These are phyloP conservation scores for Ophiostoma quercus DNA, from an alignment of 2,329 filamentous ascomycete species.

Conservation along the genomic window DNA sequence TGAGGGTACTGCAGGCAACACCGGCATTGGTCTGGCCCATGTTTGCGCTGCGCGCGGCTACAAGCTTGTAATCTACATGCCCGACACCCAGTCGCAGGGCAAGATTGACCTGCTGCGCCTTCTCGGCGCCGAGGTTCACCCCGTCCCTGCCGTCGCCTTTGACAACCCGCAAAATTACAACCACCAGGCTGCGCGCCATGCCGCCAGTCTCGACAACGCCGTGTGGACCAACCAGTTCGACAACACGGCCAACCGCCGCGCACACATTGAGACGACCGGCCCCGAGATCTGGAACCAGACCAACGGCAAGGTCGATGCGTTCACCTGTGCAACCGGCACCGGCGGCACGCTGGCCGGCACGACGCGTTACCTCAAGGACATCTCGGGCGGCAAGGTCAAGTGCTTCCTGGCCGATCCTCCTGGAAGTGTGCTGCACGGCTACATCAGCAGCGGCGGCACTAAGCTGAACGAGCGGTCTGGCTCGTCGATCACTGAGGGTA, in stretches of 20 bases:
- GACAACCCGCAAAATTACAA: conserved; percentile 97
- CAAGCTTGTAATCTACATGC: conserved; percentile 98
- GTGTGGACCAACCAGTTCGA: conserved; percentile 99
- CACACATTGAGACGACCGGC: conserved; percentile 93
- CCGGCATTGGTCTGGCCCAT: conserved; percentile 93
- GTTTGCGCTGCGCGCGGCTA: conserved; percentile 91
- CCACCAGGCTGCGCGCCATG: conserved; percentile 86
- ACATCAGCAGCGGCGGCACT: conserved; percentile 73
- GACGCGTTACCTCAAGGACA: conserved; percentile 83
- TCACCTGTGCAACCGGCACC: conserved; percentile 92
- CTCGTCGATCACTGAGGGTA: conserved; percentile 92
- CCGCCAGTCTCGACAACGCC: conserved; percentile 77
- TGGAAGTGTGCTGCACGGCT: conserved; percentile 86
- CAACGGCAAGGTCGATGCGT: conserved; percentile 76
- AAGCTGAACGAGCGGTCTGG: conserved; percentile 75
- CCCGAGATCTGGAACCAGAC: conserved; percentile 98
- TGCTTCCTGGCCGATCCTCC: conserved; percentile 90
- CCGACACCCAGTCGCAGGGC: conserved; percentile 94
- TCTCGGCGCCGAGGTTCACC: conserved; percentile 90
- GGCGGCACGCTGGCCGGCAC: conserved; percentile 85
- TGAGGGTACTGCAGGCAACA: conserved; percentile 96
- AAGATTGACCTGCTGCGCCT: conserved; percentile 91
- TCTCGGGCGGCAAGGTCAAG: conserved; percentile 72
- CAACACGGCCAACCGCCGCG: conserved; percentile 86
- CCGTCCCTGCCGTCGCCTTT: conserved; percentile 91